Conservation (phyloP, 768 basidiomycete species). For the Lentinula detonsa region DNA sequence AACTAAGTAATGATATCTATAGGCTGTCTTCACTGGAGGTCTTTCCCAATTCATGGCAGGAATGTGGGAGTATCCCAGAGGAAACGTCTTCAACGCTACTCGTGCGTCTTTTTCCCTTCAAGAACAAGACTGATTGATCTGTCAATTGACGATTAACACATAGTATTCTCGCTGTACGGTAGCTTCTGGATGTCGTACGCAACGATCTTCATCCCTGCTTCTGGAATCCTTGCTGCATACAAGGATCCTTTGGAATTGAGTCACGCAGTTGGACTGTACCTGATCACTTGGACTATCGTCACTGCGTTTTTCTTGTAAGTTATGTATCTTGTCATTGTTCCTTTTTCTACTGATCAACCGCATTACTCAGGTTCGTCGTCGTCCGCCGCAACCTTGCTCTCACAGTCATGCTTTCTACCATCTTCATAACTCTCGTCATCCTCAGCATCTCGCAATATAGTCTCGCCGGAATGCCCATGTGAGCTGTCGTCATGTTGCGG, state of each 20-base stretch:
- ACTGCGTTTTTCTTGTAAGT: constrained; percentile 61
- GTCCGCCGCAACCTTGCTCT: background rate
- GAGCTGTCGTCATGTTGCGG: background rate
- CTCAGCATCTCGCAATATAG: constrained; percentile 11
- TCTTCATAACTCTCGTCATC: background rate
- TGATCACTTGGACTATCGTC: constrained; percentile 61
- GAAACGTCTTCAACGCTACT: constrained; percentile 62
- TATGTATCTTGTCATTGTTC: background rate
- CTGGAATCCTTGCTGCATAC: constrained; percentile 53
- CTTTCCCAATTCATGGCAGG: constrained; percentile 75
- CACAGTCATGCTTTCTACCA: background rate
- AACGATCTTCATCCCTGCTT: constrained; percentile 59
- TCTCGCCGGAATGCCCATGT: constrained; percentile 14
- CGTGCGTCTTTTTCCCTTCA: constrained; percentile 30
- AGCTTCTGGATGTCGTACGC: constrained; percentile 80
- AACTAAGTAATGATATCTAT: background rate
- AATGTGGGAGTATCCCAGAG: constrained; percentile 68
- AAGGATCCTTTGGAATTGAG: constrained; percentile 31
- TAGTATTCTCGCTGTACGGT: constrained; percentile 70
- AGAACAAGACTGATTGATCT: background rate
- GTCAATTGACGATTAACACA: background rate
- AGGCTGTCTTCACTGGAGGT: constrained; percentile 60
- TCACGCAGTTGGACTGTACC: constrained; percentile 62
- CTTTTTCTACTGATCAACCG: background rate
- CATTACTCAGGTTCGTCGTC: background rate